Evolutionary conservation across 2,329 filamentous ascomycete species (phyloP).

Genomic region (Thelonectria rubi): DNA sequence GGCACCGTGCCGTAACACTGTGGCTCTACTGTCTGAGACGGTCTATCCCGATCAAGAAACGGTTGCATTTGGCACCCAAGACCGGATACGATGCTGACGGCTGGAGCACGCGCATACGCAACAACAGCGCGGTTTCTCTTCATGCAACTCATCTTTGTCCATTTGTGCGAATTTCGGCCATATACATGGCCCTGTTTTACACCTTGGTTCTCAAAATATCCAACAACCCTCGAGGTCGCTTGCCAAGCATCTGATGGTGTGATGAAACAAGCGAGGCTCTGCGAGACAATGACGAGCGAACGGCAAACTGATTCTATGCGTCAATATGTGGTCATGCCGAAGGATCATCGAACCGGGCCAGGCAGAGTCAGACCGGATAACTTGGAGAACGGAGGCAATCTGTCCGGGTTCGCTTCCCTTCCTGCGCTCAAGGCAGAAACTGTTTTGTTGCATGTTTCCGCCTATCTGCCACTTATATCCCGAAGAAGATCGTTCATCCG

Average conservation of each 20-base stretch:
- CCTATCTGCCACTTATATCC: constrained; percentile 1
- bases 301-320: too few species aligned
- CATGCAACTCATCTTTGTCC: too few species aligned
- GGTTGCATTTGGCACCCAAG: constrained; percentile 9
- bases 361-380: background rate
- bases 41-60: constrained; percentile 19
- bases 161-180: too few species aligned
- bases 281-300: too few species aligned
- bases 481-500: constrained; percentile 4
- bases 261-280: too few species aligned
- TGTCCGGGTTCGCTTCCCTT: background rate
- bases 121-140: too few species aligned
- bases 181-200: too few species aligned
- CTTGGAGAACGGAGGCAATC: background rate
- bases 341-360: too few species aligned
- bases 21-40: constrained; percentile 20
- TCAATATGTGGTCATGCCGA: too few species aligned
- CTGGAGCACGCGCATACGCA: background rate
- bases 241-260: too few species aligned
- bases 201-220: too few species aligned
- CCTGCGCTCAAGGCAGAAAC: constrained; percentile 2
- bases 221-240: background rate
- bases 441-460: background rate
- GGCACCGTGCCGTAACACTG: constrained; percentile 14
- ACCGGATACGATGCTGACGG: constrained; percentile 5